These are phyloP conservation scores for Cercospora beticola DNA, from an alignment of 2,329 filamentous ascomycete genomes.

Conservation along the genomic window DNA sequence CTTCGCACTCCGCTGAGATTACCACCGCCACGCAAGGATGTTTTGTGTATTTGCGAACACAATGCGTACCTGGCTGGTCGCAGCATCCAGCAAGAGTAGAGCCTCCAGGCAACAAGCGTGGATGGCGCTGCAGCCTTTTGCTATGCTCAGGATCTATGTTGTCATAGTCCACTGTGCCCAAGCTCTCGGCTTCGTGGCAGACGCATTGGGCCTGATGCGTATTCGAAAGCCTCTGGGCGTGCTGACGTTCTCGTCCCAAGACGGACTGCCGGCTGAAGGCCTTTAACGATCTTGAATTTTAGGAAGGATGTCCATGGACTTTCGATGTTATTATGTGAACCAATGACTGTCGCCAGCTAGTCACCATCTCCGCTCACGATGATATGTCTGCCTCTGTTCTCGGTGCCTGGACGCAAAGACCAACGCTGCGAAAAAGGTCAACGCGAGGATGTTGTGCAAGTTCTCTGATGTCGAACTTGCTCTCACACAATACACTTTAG, in stretches of 20 bases:
- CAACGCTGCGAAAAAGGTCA: background rate
- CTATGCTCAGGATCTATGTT: conserved; percentile 25
- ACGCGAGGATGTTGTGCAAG: background rate
- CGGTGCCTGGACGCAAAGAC: background rate
- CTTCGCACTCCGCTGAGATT: conserved; percentile 29
- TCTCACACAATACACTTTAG: background rate
- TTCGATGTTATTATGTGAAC: background rate
- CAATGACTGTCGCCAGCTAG: background rate
- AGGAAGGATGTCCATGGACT: background rate
- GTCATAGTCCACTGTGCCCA: conserved; percentile 21
- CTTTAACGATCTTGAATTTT: background rate
- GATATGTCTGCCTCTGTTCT: background rate
- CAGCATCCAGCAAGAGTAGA: conserved; percentile 23
- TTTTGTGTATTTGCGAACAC: background rate
- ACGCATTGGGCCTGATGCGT: conserved; percentile 23
- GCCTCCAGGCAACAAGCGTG: conserved; percentile 29
- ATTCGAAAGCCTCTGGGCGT: conserved; percentile 19
- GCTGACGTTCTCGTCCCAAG: conserved; percentile 16
- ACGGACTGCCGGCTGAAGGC: background rate
- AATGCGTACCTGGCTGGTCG: conserved; percentile 22
- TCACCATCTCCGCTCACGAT: background rate
- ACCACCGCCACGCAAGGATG: conserved; percentile 28
- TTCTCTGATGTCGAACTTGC: background rate
- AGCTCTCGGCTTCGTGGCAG: conserved; percentile 21
- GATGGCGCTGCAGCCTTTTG: conserved; percentile 25